Base-by-base conservation (phyloP, 495 filamentous ascomycete genomes). In the Chlorociboria aeruginascens region DNA sequence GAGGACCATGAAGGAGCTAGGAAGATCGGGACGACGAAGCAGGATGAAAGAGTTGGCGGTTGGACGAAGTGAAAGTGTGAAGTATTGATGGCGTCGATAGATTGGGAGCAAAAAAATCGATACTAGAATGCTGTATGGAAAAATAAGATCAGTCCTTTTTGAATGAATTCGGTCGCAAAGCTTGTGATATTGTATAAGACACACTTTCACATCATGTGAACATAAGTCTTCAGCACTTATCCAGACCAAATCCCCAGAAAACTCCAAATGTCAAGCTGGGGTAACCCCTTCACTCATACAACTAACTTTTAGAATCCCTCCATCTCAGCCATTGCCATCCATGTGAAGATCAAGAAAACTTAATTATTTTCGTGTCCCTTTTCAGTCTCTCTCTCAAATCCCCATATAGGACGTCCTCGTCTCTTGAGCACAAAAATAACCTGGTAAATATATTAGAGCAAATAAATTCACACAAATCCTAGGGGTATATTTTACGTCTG, bases 401-500 rank as follows among this genome's bases (percentile, higher is more conserved):
- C 72, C 16, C 73, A 76, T 1, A 76, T 72, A 0, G 73, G 71
- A 0, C 59, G 43, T 1, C 74, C 74, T 6, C 67, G 44, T 1
- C 70, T 57, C 11, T 67, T 66, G 0, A 86, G 58, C 0, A 77
- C 69, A 48, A 76, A 80, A 7, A 83, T 69, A 3, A 85, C 79
- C 81, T 85, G 20, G 20, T 34, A 14, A 7, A 48, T 14, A 8
- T 32, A 34, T 51, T 43, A 48, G 40, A 12, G 25, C 1, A 3
- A 3, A 43, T 42, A 35, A 46, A 29, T 45, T 29, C 30, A 30
- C 30, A 12, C 38, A 13, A 34, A 14, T 12, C 10, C 32, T 42
- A 40, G 9, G 9, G 28, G 32, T 4, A 2, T 16, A 29, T 69
- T 77, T 65, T 54, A 83, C 82, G 60, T 86, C 82, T 3, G 70